phyloP scores from a whole-genome alignment of 768 basidiomycete species.

The Boletus sp. region DNA sequence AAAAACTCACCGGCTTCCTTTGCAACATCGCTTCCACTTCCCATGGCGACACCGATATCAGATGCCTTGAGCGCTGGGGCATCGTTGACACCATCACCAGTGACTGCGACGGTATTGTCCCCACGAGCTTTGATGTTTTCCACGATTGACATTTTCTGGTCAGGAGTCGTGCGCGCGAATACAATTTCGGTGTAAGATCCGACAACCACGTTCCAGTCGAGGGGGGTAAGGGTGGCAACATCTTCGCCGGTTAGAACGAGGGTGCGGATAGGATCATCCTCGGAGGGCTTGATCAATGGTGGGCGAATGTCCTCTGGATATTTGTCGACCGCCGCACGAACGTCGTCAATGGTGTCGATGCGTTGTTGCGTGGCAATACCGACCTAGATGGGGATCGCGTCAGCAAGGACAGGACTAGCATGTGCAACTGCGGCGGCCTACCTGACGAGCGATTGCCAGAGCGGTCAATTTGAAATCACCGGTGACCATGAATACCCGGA shows the following conservation, averaged over 20 bases:
- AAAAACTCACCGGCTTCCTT: conserved; percentile 50
- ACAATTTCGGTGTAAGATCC: conserved; percentile 43
- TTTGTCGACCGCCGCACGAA: conserved; percentile 20
- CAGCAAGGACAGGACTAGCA: background rate
- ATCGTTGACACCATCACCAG: conserved; percentile 59
- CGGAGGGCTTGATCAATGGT: conserved; percentile 33
- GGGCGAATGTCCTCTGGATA: conserved; percentile 15
- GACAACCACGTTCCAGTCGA: conserved; percentile 40
- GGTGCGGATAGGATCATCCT: conserved; percentile 36
- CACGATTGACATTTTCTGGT: conserved; percentile 58
- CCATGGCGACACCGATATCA: conserved; percentile 56
- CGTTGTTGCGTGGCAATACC: conserved; percentile 40
- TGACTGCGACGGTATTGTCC: conserved; percentile 48
- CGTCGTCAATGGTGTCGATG: conserved; percentile 33
- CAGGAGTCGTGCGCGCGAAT: conserved; percentile 53
- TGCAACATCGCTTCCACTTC: conserved; percentile 46
- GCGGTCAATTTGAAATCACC: conserved; percentile 56
- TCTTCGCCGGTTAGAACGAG: conserved; percentile 47
- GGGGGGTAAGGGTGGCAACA: conserved; percentile 32
- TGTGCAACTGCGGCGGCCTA: conserved; percentile 19
- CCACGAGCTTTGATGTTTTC: conserved; percentile 47
- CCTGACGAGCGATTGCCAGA: conserved; percentile 46
- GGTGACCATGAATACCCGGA: conserved; percentile 55
- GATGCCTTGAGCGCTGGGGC: conserved; percentile 49
- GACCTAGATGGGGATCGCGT: conserved; percentile 28